These are phyloP conservation scores for Gossypium mustelinum DNA, from an alignment of 345 rosid genomes.

Conservation along the genomic window DNA sequence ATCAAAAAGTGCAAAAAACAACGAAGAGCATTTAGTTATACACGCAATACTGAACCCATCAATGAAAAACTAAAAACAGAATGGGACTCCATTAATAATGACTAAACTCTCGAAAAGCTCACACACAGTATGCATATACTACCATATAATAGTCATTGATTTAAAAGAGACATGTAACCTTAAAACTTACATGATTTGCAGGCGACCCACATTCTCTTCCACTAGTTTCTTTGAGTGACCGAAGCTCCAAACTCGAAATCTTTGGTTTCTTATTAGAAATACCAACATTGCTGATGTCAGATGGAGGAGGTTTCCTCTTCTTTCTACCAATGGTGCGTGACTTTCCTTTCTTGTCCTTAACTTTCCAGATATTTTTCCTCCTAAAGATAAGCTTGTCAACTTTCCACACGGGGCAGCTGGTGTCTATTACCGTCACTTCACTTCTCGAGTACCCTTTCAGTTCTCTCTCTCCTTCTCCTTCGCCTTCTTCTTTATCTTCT, in stretches of 20 bases:
- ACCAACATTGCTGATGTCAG: conserved; percentile 25
- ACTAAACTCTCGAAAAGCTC: background rate
- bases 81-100: background rate
- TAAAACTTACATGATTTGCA: conserved; percentile 29
- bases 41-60: background rate
- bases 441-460: conserved; percentile 77
- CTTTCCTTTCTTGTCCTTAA: conserved; percentile 73
- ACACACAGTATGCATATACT: background rate
- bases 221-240: conserved; percentile 13
- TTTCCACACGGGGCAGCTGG: conserved; percentile 79
- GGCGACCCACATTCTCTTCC: conserved; percentile 15
- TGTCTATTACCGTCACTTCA: conserved; percentile 92
- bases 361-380: conserved; percentile 80
- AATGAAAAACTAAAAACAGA: conserved; percentile 1
- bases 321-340: conserved; percentile 39
- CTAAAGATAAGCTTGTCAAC: conserved; percentile 73
- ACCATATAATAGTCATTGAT: background rate
- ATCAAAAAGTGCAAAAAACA: background rate
- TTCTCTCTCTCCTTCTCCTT: conserved; percentile 45
- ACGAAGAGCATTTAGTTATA: background rate
- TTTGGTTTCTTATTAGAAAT: conserved; percentile 46
- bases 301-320: conserved; percentile 47
- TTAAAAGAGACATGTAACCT: conserved; percentile 2
- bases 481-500: conserved; percentile 28
- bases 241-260: conserved; percentile 25